phyloP scores from a whole-genome alignment of 192 early-diverging fungal genomes.

The Spizellomyces punctatus region DNA sequence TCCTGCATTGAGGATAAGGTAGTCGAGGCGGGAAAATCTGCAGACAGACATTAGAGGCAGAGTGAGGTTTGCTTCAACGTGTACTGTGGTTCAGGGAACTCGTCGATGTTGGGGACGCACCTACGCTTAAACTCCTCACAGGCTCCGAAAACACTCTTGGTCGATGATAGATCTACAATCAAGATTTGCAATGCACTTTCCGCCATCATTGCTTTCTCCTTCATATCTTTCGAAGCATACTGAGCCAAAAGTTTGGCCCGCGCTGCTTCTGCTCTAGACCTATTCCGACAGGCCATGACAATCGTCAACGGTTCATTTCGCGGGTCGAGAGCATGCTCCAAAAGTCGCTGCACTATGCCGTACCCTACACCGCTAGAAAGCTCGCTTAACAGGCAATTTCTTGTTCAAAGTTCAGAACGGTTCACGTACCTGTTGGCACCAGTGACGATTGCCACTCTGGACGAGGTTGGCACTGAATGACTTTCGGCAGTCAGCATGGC shows the following conservation, averaged over 20 bases:
- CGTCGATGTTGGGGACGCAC: background rate
- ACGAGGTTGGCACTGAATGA: background rate
- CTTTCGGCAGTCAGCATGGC: too few relatives aligned
- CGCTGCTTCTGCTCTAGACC: slow-evolving; percentile 35
- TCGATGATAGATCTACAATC: slow-evolving; percentile 37
- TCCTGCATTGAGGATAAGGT: slow-evolving; percentile 54
- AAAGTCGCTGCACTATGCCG: slow-evolving; percentile 37
- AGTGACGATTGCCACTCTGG: slow-evolving; percentile 9
- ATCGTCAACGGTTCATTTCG: slow-evolving; percentile 22
- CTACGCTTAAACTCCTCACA: slow-evolving; percentile 33
- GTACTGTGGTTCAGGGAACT: background rate
- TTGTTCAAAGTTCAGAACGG: background rate
- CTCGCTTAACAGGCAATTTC: background rate
- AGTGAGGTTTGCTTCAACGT: background rate
- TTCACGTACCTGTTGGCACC: slow-evolving; percentile 19
- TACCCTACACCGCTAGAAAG: slow-evolving; percentile 41
- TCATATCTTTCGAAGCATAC: background rate
- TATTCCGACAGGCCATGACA: slow-evolving; percentile 47
- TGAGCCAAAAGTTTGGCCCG: slow-evolving; percentile 23
- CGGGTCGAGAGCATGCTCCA: slow-evolving; percentile 21
- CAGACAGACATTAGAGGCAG: background rate
- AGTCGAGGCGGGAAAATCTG: slow-evolving; percentile 39
- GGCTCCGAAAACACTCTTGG: slow-evolving; percentile 35
- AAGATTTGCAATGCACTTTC: slow-evolving; percentile 32
- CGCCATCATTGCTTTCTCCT: background rate